phyloP scores from a whole-genome alignment of 805 yeast genomes.

The Wickerhamiella musiphila region DNA sequence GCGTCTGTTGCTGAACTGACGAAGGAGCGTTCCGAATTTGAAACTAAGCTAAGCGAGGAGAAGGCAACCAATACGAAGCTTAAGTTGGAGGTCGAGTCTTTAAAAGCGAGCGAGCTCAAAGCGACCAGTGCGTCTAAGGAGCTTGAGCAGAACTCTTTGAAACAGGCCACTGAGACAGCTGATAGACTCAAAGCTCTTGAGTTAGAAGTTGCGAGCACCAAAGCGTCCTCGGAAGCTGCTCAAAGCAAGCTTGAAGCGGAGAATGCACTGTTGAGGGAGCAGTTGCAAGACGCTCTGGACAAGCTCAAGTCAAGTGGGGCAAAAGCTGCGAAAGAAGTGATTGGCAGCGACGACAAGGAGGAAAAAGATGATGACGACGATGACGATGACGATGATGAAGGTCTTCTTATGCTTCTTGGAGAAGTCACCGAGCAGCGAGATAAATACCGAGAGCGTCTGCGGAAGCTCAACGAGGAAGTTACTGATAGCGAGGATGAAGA shows the following conservation, averaged over 20 bases:
- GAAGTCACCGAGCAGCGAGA: conserved; percentile 57
- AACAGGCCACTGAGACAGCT: conserved; percentile 2
- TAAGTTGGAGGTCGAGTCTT: not conserved
- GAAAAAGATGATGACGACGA: conserved; percentile 9
- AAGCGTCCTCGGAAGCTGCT: no score
- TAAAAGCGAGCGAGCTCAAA: not conserved
- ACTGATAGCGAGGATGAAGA: conserved; percentile 58
- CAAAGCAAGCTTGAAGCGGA: no score
- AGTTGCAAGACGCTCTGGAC: no score
- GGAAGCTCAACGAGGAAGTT: conserved; percentile 40
- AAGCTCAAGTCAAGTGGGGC: no score
- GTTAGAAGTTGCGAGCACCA: no score
- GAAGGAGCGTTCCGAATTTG: not conserved
- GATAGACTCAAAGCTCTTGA: no score
- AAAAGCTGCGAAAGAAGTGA: no score
- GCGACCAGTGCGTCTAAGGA: not conserved
- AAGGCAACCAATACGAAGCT: not conserved
- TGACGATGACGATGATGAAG: conserved; percentile 42
- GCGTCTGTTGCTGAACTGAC: not conserved
- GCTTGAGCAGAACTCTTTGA: not conserved
- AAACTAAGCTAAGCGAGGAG: conserved; percentile 1
- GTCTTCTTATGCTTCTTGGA: conserved; percentile 54
- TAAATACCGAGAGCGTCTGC: conserved; percentile 36
- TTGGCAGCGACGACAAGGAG: no score
- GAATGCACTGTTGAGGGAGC: no score